A percentile compares a stretch with the other conserved stretches of the same genome.
phyloP scores from a whole-genome alignment of 192 early-diverging fungal genomes.

The Coemansia umbellata region DNA sequence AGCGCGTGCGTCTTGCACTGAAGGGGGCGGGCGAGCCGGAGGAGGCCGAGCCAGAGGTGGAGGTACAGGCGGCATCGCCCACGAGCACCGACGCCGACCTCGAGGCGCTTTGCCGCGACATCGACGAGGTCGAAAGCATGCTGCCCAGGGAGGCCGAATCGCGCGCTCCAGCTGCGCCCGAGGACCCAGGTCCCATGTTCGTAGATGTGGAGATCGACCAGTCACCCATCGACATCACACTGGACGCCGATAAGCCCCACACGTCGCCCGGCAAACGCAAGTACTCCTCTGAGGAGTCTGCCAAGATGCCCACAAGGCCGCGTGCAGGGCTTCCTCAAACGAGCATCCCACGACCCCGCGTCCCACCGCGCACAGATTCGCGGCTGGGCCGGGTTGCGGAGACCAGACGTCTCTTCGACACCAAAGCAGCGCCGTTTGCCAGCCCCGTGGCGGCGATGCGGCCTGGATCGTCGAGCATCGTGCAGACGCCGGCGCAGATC shows the following conservation, averaged over 20 bases:
- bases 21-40: neutral
- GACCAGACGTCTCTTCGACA: conserved; percentile 35
- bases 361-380: conserved; percentile 26
- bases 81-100: conserved; percentile 18
- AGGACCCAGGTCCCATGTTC: neutral
- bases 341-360: conserved; percentile 19
- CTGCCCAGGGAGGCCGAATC: too few relatives aligned
- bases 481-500: conserved; percentile 6
- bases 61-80: conserved; percentile 8
- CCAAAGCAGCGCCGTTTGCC: conserved; percentile 8
- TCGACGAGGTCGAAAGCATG: conserved; percentile 34
- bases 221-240: conserved; percentile 15
- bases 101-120: conserved; percentile 22
- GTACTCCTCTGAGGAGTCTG: conserved; percentile 30
- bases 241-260: conserved; percentile 8
- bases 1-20: conserved; percentile 34
- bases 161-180: conserved; percentile 9
- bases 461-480: conserved; percentile 32
- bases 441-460: conserved; percentile 46
- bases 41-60: neutral
- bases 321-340: conserved; percentile 9
- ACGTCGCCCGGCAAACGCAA: conserved; percentile 36
- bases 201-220: conserved; percentile 39
- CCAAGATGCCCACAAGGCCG: conserved; percentile 3
- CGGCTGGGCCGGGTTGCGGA: conserved; percentile 37